Evolutionary conservation across 768 basidiomycete genomes (phyloP), one percentile per base, ranked within the genome.

Genomic region (Suillus alpinus): DNA sequence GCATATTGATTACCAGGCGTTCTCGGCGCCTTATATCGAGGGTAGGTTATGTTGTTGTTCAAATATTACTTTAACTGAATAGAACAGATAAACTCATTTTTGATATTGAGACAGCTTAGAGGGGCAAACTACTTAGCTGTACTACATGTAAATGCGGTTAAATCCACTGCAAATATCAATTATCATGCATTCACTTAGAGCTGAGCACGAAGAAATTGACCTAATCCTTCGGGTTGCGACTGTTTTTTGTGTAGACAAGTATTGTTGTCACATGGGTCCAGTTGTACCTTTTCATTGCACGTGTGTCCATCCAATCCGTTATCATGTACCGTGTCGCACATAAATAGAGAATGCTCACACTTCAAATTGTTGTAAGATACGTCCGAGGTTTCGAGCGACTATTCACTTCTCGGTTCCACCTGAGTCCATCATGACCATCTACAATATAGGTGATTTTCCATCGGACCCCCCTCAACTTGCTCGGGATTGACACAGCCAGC

Each of bases 71-170:
- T 29, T 49, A 37, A 56, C 37, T 3, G 14, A 57, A 6, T 26
- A 16, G 39, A 52, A 12, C 34, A 69, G 69, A 73, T 23, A 59
- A 57, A 57, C 23, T 71, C 5, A 64, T 69, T 49, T 71, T 64
- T 51, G 67, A 71, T 43, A 64, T 69, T 14, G 12, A 66, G 52
- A 46, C 53, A 10, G 51, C 63, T 16, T 57, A 57, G 63, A 57
- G 13, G 26, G 26, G 26, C 26, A 26, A 26, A 20, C 23, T 26
- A 16, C 26, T 16, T 26, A 29, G 12, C 8, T 18, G 36, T 37
- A 29, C 56, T 29, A 57, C 43, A 50, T 63, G 14, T 40, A 13
- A 32, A 63, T 67, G n/a, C n/a, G 58, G 46, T n/a, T 26, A 39
- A 50, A 36, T 50, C 60, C 23, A 23, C 20, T 60, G 58, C 16